phyloP scores from a whole-genome alignment of 2,329 filamentous ascomycete genomes.

The Xylariaceae sp. region DNA sequence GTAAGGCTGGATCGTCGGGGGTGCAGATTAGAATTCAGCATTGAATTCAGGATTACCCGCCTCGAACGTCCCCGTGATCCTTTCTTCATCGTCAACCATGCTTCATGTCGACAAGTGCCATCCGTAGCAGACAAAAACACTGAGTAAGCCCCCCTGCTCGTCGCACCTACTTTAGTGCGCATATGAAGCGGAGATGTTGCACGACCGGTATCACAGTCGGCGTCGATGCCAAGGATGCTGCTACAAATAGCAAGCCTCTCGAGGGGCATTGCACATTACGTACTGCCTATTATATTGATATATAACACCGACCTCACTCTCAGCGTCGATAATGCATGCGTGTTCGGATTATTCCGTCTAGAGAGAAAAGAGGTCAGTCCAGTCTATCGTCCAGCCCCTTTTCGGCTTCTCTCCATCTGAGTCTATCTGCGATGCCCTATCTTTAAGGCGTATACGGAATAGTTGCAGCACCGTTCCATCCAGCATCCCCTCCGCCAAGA shows the following conservation, averaged over 20 bases:
- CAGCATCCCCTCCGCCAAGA: not conserved
- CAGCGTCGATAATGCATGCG: no score
- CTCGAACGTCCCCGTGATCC: not conserved
- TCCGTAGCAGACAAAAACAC: not conserved
- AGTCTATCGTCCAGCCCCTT: no score
- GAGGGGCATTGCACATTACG: not conserved
- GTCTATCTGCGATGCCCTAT: no score
- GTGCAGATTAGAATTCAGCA: not conserved
- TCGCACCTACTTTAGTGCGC: not conserved
- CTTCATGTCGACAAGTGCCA: not conserved
- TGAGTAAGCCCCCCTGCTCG: not conserved
- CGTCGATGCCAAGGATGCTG: not conserved
- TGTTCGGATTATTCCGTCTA: no score
- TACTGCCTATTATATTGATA: not conserved
- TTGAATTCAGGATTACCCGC: not conserved
- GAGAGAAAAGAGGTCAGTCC: no score
- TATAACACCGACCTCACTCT: no score
- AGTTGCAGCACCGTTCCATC: not conserved
- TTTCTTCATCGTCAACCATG: not conserved
- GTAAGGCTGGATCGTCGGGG: not conserved
- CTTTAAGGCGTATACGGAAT: not conserved
- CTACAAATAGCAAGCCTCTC: not conserved
- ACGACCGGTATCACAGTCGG: not conserved
- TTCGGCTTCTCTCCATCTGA: no score
- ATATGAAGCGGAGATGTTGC: not conserved